Evolutionary conservation across 179 eudicot genomes (phyloP).

Genomic region (Nepenthes alata): DNA sequence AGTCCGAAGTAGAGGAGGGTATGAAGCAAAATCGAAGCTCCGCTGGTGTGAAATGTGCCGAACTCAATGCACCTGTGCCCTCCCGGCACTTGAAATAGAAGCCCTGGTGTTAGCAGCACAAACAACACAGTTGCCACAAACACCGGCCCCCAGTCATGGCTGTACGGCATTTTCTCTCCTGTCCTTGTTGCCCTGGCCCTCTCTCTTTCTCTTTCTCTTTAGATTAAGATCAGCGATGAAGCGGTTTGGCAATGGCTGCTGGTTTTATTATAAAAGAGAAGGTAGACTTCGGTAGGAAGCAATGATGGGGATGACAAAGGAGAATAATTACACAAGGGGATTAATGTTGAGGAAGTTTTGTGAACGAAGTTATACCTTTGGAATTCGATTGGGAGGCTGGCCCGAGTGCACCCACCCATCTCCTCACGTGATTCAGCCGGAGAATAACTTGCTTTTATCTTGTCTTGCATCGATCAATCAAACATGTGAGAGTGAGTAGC

Average conservation of each 20-base stretch:
- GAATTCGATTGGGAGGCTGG: no score
- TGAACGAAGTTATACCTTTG: slow-evolving; percentile 6
- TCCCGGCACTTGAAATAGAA: slow-evolving; percentile 69
- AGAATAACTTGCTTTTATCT: no score
- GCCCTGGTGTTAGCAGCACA: slow-evolving; percentile 59
- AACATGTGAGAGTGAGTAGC: no score
- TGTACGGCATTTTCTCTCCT: slow-evolving; percentile 6
- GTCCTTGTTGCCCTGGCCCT: no score
- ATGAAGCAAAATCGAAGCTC: slow-evolving; percentile 59
- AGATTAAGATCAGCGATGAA: neutral
- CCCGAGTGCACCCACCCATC: no score
- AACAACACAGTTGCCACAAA: slow-evolving; percentile 70
- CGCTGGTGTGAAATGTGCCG: slow-evolving; percentile 62
- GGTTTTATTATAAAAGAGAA: slow-evolving; percentile 7
- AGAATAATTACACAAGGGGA: neutral
- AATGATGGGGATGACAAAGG: slow-evolving; percentile 15
- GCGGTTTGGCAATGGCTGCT: no score
- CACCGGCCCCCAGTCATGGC: slow-evolving; percentile 74
- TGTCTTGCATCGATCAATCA: no score
- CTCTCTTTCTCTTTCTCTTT: no score
- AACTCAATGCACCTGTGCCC: slow-evolving; percentile 44
- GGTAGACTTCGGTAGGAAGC: slow-evolving; percentile 19
- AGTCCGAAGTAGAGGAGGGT: slow-evolving; percentile 51
- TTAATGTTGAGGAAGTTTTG: neutral
- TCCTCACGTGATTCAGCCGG: no score